A percentile compares a stretch with the other conserved stretches of the same genome.
Evolutionary conservation across 192 early-diverging fungal genomes (phyloP).

Genomic region (Coemansia sp.): DNA sequence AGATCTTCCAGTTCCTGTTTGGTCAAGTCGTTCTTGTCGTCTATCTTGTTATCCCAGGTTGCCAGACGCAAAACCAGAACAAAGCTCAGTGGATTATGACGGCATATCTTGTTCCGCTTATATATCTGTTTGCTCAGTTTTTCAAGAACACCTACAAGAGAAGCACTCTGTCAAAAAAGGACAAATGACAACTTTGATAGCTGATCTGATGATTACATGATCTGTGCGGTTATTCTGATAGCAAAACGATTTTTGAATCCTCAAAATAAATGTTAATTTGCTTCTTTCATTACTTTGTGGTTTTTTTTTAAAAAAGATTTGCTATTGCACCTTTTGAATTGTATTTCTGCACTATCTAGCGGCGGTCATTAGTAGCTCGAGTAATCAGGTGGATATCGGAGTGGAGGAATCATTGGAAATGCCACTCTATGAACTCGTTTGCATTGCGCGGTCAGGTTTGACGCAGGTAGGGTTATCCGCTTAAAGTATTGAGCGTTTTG

Average conservation of each 20-base stretch:
- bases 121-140: constrained; percentile 80
- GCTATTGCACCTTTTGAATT: no score
- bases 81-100: constrained; percentile 63
- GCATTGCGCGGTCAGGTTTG: constrained; percentile 62
- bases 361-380: neutral
- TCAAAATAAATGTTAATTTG: no score
- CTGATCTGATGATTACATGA: neutral
- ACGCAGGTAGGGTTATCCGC: constrained; percentile 47
- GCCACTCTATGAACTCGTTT: constrained; percentile 71
- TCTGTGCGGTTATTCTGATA: neutral
- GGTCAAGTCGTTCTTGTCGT: constrained; percentile 63
- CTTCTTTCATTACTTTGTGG: no score
- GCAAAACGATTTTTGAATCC: no score
- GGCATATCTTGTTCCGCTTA: constrained; percentile 73
- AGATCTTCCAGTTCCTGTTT: constrained; percentile 83
- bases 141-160: constrained; percentile 66
- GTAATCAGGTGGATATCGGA: neutral
- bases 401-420: constrained; percentile 30
- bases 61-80: constrained; percentile 47
- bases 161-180: constrained; percentile 11
- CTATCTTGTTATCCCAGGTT: constrained; percentile 64
- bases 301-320: no score
- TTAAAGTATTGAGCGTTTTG: neutral
- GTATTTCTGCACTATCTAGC: neutral
- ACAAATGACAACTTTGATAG: constrained; percentile 4